Evolutionary conservation across 1,284 basidiomycete species (phyloP), one percentile per base, ranked within the genome.

Genomic region (Heterobasidion irregulare): DNA sequence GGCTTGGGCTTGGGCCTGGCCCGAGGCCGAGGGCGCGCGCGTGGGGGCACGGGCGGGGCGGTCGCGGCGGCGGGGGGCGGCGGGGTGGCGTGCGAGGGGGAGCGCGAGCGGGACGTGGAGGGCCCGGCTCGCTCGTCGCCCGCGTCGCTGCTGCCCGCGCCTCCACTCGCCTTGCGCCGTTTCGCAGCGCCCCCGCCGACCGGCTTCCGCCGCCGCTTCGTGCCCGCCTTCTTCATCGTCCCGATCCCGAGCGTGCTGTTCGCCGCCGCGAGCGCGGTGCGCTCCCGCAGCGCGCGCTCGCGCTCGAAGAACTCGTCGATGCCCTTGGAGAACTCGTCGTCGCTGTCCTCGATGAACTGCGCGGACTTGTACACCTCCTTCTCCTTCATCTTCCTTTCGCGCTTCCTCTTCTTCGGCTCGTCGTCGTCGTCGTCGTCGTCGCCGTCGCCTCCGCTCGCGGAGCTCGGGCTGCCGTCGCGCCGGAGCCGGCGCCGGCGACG

Each of bases 271-370:
- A 65, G 66, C 47, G 75, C 73, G 59, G 76, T 79, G 64, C 72
- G 74, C 61, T 74, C 72, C 51, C 83, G 70, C 49, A 82, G 65
- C 56, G 65, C 73, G 59, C 77, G 80, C 69, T 95, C 92, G 61
- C 77, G 80, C 63, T 79, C 87, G 59, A 93, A 83, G 77, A 96
- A 96, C 6, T 73, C 78, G 49, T 88, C 86, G 68, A 88, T 82
- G 61, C 84, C 81, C 16, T n/a, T 55, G 3, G 78, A 88, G 57
- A 80, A 80, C 67, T 91, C 90, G 58, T 77, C 89, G 64, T 96
- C 93, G 61, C 89, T 91, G 68, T 95, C 92, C 65, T 87, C 82
- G 65, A 95, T 93, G 66, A 94, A 92, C 66, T 92, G 87, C 6
- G 93, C 92, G 10, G 85, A 89, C 70, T 94, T 94, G 77, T 89